phyloP scores from a whole-genome alignment of 306 rosid species.

The Crataegus laevigata region DNA sequence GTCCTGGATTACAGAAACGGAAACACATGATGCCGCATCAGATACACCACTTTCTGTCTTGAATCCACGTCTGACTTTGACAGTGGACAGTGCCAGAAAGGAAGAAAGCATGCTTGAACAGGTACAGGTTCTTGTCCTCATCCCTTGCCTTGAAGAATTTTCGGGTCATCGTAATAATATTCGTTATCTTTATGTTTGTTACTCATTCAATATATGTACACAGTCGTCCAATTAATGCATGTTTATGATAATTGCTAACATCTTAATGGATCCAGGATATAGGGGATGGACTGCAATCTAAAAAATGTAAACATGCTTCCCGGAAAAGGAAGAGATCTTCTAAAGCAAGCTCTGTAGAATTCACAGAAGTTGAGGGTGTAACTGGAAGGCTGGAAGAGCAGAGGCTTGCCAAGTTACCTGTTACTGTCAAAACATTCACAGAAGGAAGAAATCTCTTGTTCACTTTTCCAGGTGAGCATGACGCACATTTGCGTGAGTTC shows the following conservation, averaged over 20 bases:
- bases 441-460: background rate
- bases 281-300: constrained; percentile 22
- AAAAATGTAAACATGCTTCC: constrained; percentile 9
- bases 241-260: constrained; percentile 32
- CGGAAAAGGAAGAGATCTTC: constrained; percentile 27
- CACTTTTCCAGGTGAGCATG: background rate
- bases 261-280: constrained; percentile 38
- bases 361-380: constrained; percentile 32
- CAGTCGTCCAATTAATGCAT: background rate
- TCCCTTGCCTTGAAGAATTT: constrained; percentile 1
- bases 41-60: constrained; percentile 23
- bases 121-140: constrained; percentile 44
- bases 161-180: background rate
- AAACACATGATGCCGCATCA: constrained; percentile 18
- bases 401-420: background rate
- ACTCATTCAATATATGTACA: background rate
- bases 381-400: background rate
- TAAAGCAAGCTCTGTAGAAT: constrained; percentile 36
- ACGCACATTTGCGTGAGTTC: background rate
- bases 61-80: background rate
- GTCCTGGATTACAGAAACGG: constrained; percentile 5
- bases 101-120: constrained; percentile 61
- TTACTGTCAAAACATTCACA: background rate
- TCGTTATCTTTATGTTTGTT: background rate
- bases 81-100: constrained; percentile 26